Percentiles rank a stretch among this genome's conserved stretches.
Evolutionary conservation across 768 basidiomycete species (phyloP).

Genomic region (Cantharellus cinnabarinus): DNA sequence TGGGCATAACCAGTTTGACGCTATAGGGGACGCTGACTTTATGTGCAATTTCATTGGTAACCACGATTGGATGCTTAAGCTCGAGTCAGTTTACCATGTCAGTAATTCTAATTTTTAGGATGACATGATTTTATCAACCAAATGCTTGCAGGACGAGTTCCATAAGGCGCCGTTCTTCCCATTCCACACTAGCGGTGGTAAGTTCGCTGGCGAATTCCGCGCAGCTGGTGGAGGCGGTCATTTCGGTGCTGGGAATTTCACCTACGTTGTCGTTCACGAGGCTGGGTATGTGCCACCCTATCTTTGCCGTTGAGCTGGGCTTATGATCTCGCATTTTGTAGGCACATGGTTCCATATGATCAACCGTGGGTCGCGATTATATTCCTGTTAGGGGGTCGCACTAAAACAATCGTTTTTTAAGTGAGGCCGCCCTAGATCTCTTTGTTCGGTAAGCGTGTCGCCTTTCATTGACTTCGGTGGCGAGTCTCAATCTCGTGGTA

Average conservation of each 20-base stretch:
- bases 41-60: conserved; percentile 28
- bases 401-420: neutral
- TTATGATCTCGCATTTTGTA: neutral
- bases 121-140: neutral
- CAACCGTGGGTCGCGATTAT: conserved; percentile 28
- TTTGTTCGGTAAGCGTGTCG: conserved; percentile 17
- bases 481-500: no score
- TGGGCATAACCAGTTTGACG: neutral
- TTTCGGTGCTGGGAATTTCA: conserved; percentile 55
- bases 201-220: conserved; percentile 45
- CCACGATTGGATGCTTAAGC: conserved; percentile 47
- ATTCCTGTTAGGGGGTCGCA: neutral
- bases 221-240: conserved; percentile 42
- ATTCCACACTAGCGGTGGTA: conserved; percentile 38
- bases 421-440: conserved; percentile 50
- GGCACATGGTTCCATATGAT: conserved; percentile 76
- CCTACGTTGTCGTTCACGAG: conserved; percentile 56
- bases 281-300: conserved; percentile 46
- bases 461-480: no score
- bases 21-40: conserved; percentile 29
- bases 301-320: conserved; percentile 4
- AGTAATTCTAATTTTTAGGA: conserved; percentile 28
- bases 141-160: conserved; percentile 4
- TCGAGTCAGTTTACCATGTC: conserved; percentile 37
- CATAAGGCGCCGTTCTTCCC: conserved; percentile 15